Conservation (phyloP, 129 eudicot species). For the Scalesia atractyloides region DNA sequence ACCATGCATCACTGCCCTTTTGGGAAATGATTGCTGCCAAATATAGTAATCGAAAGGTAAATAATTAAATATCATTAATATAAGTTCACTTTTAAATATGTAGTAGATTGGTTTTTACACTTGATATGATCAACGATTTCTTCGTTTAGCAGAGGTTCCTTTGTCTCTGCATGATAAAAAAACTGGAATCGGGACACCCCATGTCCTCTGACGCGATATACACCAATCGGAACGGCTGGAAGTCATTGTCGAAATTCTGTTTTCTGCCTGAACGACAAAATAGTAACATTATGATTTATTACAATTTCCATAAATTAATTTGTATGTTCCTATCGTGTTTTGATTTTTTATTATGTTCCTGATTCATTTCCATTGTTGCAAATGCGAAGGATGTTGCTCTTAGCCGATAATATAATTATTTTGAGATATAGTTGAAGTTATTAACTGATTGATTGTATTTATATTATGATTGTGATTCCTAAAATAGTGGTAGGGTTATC, state of each 20-base stretch:
- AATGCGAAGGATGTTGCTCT: background rate
- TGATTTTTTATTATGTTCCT: background rate
- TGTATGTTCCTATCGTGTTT: background rate
- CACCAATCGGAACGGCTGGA: constrained; percentile 99
- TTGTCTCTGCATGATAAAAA: constrained; percentile 88
- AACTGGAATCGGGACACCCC: constrained; percentile 99
- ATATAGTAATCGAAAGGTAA: constrained; percentile 14
- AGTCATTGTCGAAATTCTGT: constrained; percentile 82
- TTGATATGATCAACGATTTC: constrained; percentile 87
- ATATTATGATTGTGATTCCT: too few relatives aligned
- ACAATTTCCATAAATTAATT: background rate
- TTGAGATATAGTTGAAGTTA: too few relatives aligned
- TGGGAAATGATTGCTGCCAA: constrained; percentile 81
- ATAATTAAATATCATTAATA: background rate
- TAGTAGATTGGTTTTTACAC: constrained; percentile 33
- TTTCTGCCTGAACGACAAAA: constrained; percentile 63
- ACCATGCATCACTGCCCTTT: constrained; percentile 99
- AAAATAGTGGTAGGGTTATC: too few relatives aligned
- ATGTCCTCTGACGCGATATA: constrained; percentile 94
- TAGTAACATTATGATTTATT: background rate
- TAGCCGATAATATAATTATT: too few relatives aligned
- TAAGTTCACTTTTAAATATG: background rate
- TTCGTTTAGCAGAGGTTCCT: constrained; percentile 87
- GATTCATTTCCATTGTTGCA: constrained; percentile 1
- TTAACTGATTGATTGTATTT: too few relatives aligned